A percentile compares a stretch with the other conserved stretches of the same genome.
Conservation (phyloP, 495 filamentous ascomycete genomes). For the Bryoglossum gracile region DNA sequence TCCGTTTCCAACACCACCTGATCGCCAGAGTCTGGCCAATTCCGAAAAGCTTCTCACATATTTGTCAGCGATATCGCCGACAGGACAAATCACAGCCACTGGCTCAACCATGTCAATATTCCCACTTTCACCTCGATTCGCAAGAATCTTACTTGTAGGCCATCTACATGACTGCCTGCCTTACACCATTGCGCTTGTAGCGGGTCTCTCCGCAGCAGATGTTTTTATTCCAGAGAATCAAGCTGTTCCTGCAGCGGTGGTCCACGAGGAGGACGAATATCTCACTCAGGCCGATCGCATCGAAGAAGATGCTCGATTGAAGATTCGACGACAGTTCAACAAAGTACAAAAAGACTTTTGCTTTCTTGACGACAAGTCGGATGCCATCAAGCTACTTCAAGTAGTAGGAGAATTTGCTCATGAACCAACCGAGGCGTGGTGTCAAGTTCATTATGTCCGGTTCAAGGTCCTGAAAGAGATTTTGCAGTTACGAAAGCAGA, state of each 20-base stretch:
- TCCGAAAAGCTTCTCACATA: conserved; percentile 81
- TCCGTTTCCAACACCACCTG: conserved; percentile 93
- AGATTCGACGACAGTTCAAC: conserved; percentile 63
- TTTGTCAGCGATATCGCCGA: conserved; percentile 56
- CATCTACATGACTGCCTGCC: conserved; percentile 76
- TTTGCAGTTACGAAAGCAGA: conserved; percentile 70
- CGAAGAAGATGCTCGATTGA: conserved; percentile 58
- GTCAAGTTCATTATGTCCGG: conserved; percentile 72
- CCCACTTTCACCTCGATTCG: conserved; percentile 82
- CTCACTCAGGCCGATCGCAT: conserved; percentile 60
- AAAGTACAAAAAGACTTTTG: conserved; percentile 71
- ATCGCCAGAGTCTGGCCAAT: conserved; percentile 67
- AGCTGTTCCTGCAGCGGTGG: conserved; percentile 44
- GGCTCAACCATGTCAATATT: conserved; percentile 80
- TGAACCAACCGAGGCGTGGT: conserved; percentile 61
- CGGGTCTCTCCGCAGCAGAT: conserved; percentile 80
- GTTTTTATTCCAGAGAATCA: conserved; percentile 83
- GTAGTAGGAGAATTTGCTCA: conserved; percentile 79
- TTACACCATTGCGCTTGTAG: conserved; percentile 83
- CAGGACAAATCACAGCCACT: conserved; percentile 67
- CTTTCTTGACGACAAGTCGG: conserved; percentile 71
- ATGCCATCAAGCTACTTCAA: conserved; percentile 85
- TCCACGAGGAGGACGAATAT: conserved; percentile 38
- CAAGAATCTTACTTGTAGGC: conserved; percentile 82
- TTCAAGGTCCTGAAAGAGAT: conserved; percentile 82